Evolutionary conservation across 1,284 basidiomycete genomes (phyloP), one percentile per base, ranked within the genome.

Genomic region (Ceratobasidium papillatum): DNA sequence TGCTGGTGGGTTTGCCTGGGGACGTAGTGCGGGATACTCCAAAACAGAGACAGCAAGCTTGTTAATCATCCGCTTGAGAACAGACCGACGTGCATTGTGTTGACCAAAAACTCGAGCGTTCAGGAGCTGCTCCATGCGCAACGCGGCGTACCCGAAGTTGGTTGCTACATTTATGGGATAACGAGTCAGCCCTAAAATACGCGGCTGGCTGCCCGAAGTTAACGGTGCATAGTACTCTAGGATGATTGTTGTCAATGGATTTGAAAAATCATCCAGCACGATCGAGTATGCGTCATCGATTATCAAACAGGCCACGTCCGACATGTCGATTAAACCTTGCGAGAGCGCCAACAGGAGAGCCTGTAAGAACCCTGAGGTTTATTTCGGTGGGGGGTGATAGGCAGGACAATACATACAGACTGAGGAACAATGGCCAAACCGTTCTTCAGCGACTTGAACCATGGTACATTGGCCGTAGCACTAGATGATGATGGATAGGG

Each of bases 101-200:
- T 72, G 41, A 19, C 68, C 68, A 41, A 51, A 72, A 17, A 72
- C 30, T 8, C 68, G 68, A 72, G 68, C 68, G 36, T 72, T 54
- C 68, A 72, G 49, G 19, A 72, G 32, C 30, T 72, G 68, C 32
- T 72, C 68, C 68, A 72, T 72, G 45, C 56, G 68, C 68, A 72
- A 32, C 30, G 68, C 56, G n/a, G 45, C 25, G 27, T 72, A 59
- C 36, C 68, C 68, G 36, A 72, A 72, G 34, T 61, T 72, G 19
- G 38, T 19, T 3, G 36, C 52, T 19, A 56, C 34, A 19, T 72
- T 17, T 27, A 72, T 47, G 34, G 68, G 68, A n/a, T 72, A 72
- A 25, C n/a, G 56, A 19, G 68, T 72, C 14, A 72, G 43, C 4
- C 68, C 68, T 14, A 72, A 12, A 7, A 72, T 41, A 17, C 54